phyloP scores from a whole-genome alignment of 768 basidiomycete genomes.

The Auriscalpium vulgare region DNA sequence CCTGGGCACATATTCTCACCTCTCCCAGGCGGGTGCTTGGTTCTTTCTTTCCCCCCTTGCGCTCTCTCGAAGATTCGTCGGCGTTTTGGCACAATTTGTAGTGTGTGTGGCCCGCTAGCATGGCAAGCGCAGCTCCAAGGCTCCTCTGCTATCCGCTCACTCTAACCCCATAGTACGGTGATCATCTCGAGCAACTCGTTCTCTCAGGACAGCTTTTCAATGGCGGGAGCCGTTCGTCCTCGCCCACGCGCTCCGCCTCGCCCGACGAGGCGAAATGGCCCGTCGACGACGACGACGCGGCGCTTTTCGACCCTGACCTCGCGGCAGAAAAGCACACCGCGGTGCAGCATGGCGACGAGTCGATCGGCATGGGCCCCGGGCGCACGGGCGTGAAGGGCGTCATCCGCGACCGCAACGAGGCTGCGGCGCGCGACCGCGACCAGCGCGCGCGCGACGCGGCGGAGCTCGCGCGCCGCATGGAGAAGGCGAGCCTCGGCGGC shows the following conservation, averaged over 20 bases:
- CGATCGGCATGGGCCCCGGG: slow-evolving; percentile 81
- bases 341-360: slow-evolving; percentile 38
- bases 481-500: slow-evolving; percentile 55
- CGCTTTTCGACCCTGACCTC: not conserved
- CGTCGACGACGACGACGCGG: slow-evolving; percentile 40
- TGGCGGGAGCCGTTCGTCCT: slow-evolving; percentile 41
- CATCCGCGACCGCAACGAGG: slow-evolving; percentile 74
- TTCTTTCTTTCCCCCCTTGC: no score
- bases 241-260: slow-evolving; percentile 57
- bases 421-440: slow-evolving; percentile 44
- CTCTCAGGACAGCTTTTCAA: slow-evolving; percentile 75
- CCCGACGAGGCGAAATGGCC: slow-evolving; percentile 43
- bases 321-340: slow-evolving; percentile 22
- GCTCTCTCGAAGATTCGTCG: no score
- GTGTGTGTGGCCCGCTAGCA: no score
- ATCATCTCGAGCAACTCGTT: slow-evolving; percentile 53
- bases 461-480: slow-evolving; percentile 49
- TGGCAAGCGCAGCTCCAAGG: no score
- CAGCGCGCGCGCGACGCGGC: slow-evolving; percentile 45
- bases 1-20: no score
- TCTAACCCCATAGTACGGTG: slow-evolving; percentile 7
- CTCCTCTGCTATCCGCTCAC: no score
- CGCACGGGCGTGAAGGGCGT: slow-evolving; percentile 87
- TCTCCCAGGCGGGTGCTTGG: no score
- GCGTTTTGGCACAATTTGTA: no score